Base-by-base conservation (phyloP, 2,329 filamentous ascomycete genomes). In the Lasiodiplodia sp. region DNA sequence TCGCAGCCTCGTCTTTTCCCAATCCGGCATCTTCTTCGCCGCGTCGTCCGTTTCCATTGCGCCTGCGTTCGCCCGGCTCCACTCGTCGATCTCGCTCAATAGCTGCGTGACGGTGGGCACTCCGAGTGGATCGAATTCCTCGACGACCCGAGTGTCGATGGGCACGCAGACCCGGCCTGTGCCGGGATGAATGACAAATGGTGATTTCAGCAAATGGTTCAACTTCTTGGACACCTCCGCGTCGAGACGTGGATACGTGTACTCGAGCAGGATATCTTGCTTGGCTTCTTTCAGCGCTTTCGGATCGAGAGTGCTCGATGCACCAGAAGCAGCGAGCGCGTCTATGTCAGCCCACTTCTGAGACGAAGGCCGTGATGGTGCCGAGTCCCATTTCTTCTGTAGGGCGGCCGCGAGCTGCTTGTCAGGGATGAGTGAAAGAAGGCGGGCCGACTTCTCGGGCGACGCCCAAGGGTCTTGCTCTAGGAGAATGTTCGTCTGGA, bases 181-280 rank as follows among this genome's bases (percentile, higher is more conserved):
- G 21, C 94, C 94, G 0, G 96, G 96, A 78, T 99, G 96, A 47
- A 99, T 91, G 70, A 97, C 95, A 76, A 99, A 99, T 0, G 96
- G 96, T 71, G 91, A 94, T 79, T 99, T 99, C 74, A 99, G 89
- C 86, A 99, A 88, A 86, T 99, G 96, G 83, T 97, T 98, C 68
- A 97, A 88, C 79, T 97, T 97, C 85, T 98, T 98, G 77, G 92
- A 96, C 78, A 99, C 96, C 80, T 97, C 94, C 70, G 96, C 94
- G 84, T 99, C 96, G 67, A 99, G 91, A 49, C 96, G 91, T 3
- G 96, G 96, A 80, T 99, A 99, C 7, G 96, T 97, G 82, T 99
- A 98, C 81, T 99, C 96, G 37, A 99, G 88, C 3, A 98, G 90
- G 70, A 99, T 92, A 77, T 98, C 96, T 79, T 97, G 94, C 82